Evolutionary conservation across 805 yeast species (phyloP), one percentile per base, ranked within the genome.

Genomic region (Zygotorulaspora danielsina): DNA sequence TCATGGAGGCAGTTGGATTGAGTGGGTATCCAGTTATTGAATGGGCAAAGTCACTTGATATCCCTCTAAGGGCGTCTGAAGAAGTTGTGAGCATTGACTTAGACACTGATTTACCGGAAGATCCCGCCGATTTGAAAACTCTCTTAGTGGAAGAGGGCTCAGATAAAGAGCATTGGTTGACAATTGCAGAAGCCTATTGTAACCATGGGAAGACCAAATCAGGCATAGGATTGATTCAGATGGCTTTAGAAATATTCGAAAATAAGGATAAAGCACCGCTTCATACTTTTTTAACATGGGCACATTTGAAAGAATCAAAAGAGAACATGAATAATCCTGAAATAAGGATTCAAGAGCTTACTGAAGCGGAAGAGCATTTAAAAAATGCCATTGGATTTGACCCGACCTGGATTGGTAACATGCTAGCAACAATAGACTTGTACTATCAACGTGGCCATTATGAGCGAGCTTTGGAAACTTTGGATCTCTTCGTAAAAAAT

Each of bases 61-160:
- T 90, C 54, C 96, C 95, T 30, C 67, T 87, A 57, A 72, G 72
- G 46, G 82, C 75, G 41, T 79, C 81, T 42, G 84, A 82, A 53
- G 95, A 88, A 64, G 84, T 86, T 45, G 96, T 90, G 47, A 82
- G 86, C 37, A 76, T 93, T 50, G 90, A 88, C 54, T 72, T 84
- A 44, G 75, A 75, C 37, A 78, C 79, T 24, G 97, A 90, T 55
- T 70, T 88, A 41, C 95, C 96, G 4, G 95, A 85, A 16, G 96
- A 90, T 59, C 85, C 96, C 4, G 72, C 78, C 32, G 97, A 93
- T 55, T 71, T 93, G 46, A 78, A 84, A 48, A 75, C 77, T 19
- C 73, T 90, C 46, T 68, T 93, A 46, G 82, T 84, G 46, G 85
- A 84, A 49, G 97, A 93, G 65, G 76, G 75, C 41, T 81, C 90